phyloP scores from a whole-genome alignment of 495 filamentous ascomycete species.

The Aspergillus saccharolyticus region DNA sequence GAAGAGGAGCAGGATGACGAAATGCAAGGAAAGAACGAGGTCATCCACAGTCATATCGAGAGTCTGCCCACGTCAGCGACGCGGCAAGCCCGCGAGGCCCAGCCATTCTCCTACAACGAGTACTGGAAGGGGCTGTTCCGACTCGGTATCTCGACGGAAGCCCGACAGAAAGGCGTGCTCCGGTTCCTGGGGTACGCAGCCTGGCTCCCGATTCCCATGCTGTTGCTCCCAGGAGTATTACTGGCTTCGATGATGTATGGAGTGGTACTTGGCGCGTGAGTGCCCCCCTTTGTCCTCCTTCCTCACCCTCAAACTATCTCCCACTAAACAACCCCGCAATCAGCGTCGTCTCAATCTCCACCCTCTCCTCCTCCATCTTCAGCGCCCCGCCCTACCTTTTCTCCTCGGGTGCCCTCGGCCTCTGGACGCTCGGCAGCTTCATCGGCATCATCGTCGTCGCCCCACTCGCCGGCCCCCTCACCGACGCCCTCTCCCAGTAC shows the following conservation, averaged over 20 bases:
- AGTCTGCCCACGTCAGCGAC: slow-evolving; percentile 11
- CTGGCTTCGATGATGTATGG: slow-evolving; percentile 35
- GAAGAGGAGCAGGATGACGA: slow-evolving; percentile 16
- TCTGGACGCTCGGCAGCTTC: slow-evolving; percentile 29
- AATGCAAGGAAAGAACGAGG: slow-evolving; percentile 11
- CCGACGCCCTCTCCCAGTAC: slow-evolving; percentile 26
- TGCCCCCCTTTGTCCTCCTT: slow-evolving; percentile 1
- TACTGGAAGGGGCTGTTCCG: slow-evolving; percentile 30
- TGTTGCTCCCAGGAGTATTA: slow-evolving; percentile 25
- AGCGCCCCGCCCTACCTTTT: slow-evolving; percentile 29
- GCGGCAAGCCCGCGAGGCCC: neutral
- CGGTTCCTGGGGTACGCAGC: slow-evolving; percentile 22
- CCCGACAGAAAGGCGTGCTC: slow-evolving; percentile 15
- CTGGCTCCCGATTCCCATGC: slow-evolving; percentile 31
- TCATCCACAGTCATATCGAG: slow-evolving; percentile 17
- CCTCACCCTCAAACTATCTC: neutral
- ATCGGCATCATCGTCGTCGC: slow-evolving; percentile 26
- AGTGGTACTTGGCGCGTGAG: slow-evolving; percentile 35
- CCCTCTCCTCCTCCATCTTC: slow-evolving; percentile 21
- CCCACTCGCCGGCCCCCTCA: slow-evolving; percentile 30
- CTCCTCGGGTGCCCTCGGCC: slow-evolving; percentile 23
- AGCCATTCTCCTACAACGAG: slow-evolving; percentile 15
- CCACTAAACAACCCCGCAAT: neutral
- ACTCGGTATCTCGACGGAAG: slow-evolving; percentile 21
- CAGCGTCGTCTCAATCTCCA: slow-evolving; percentile 28